Evolutionary conservation across 2,329 filamentous ascomycete species (phyloP).

Genomic region (Diaporthe vexans): DNA sequence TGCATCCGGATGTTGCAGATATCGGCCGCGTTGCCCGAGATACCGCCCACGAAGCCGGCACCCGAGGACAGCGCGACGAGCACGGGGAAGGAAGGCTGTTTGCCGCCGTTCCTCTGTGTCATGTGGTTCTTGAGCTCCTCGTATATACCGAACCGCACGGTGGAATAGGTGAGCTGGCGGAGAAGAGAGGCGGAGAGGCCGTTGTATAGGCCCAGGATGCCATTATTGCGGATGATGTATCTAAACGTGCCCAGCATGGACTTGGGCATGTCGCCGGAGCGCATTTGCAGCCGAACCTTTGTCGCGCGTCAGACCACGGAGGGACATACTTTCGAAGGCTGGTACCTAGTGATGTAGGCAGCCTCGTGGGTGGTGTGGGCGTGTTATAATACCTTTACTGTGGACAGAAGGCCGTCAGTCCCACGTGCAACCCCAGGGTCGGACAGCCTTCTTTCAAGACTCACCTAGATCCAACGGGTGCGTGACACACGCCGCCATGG

Average conservation of each 20-base stretch:
- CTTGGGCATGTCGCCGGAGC: slow-evolving; percentile 79
- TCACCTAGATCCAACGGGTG: slow-evolving; percentile 93
- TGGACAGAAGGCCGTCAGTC: slow-evolving; percentile 29
- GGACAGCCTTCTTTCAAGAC: slow-evolving; percentile 50
- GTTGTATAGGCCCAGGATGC: slow-evolving; percentile 85
- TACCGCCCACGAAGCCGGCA: slow-evolving; percentile 89
- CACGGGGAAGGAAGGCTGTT: slow-evolving; percentile 76
- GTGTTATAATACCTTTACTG: slow-evolving; percentile 38
- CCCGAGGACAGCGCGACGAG: slow-evolving; percentile 86
- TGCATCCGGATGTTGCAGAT: slow-evolving; percentile 99
- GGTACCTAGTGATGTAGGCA: slow-evolving; percentile 9
- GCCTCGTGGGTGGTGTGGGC: neutral
- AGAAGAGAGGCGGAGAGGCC: slow-evolving; percentile 94
- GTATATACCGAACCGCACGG: slow-evolving; percentile 96
- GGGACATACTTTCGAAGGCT: neutral
- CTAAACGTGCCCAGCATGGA: slow-evolving; percentile 89
- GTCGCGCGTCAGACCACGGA: slow-evolving; percentile 13
- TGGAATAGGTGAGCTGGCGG: slow-evolving; percentile 95
- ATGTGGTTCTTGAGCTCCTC: slow-evolving; percentile 87
- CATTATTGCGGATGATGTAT: slow-evolving; percentile 83
- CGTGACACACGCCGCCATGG: slow-evolving; percentile 90
- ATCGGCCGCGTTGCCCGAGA: slow-evolving; percentile 94
- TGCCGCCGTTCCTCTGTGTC: slow-evolving; percentile 56
- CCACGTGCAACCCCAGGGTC: neutral
- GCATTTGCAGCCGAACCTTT: slow-evolving; percentile 89